Conservation (phyloP, 345 rosid species). For the Murraya paniculata region DNA sequence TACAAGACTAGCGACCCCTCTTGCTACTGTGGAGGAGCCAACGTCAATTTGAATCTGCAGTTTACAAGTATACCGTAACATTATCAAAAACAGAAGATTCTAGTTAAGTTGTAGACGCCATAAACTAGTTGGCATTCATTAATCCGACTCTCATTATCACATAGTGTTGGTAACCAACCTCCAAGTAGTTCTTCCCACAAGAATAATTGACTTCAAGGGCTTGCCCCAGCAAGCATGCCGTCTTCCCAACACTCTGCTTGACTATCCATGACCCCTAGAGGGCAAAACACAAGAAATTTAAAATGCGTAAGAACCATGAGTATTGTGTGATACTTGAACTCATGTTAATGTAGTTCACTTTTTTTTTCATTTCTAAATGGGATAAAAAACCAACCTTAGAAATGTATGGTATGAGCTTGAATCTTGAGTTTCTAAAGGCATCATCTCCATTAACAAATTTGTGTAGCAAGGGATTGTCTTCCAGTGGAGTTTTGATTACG, state of each 20-base stretch:
- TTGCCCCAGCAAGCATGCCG: slow-evolving; percentile 78
- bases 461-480: slow-evolving; percentile 66
- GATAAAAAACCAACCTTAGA: slow-evolving; percentile 49
- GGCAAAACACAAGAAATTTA: neutral
- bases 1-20: slow-evolving; percentile 77
- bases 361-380: neutral
- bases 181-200: slow-evolving; percentile 78
- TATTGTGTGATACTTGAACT: neutral
- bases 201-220: slow-evolving; percentile 63
- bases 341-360: neutral
- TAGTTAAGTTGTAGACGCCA: too few relatives aligned
- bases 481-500: slow-evolving; percentile 66
- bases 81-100: too few relatives aligned
- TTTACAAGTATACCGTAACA: neutral
- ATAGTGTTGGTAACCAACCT: slow-evolving; percentile 41
- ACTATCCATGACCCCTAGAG: slow-evolving; percentile 90
- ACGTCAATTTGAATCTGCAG: slow-evolving; percentile 74
- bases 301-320: neutral
- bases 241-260: slow-evolving; percentile 93
- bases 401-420: slow-evolving; percentile 90
- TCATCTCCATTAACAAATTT: slow-evolving; percentile 86
- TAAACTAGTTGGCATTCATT: too few relatives aligned
- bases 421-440: slow-evolving; percentile 84
- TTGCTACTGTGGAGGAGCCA: slow-evolving; percentile 89
- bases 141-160: neutral